A percentile compares a stretch with the other conserved stretches of the same genome.
These are phyloP conservation scores for Phialophora expanda DNA, from an alignment of 2,329 filamentous ascomycete genomes.

Conservation along the genomic window DNA sequence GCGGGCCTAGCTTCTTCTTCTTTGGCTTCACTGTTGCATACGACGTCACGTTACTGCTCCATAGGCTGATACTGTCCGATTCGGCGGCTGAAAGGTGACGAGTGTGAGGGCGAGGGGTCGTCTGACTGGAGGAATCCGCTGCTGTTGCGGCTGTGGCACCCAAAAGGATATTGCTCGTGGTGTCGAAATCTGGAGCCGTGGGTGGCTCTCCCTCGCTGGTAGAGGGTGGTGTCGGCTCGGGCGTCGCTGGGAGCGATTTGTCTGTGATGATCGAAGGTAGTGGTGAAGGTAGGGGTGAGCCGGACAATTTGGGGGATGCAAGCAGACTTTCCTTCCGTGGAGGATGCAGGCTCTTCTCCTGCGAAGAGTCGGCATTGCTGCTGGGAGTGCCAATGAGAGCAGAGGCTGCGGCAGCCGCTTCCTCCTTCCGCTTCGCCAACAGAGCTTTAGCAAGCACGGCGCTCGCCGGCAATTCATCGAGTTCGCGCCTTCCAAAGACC, in stretches of 20 bases:
- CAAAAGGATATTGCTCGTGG: constrained; percentile 30
- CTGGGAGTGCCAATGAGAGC: constrained; percentile 4
- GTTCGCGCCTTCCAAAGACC: constrained; percentile 36
- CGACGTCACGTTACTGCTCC: constrained; percentile 52
- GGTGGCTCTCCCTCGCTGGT: constrained; percentile 30
- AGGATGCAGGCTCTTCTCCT: constrained; percentile 11
- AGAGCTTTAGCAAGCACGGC: constrained; percentile 39
- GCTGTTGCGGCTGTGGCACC: constrained; percentile 22
- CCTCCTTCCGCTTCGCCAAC: constrained; percentile 38
- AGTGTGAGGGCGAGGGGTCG: constrained; percentile 34
- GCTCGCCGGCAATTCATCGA: constrained; percentile 39
- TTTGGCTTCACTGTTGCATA: constrained; percentile 47
- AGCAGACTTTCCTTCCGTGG: constrained; percentile 21
- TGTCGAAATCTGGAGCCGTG: constrained; percentile 28
- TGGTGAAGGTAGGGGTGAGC: constrained; percentile 15
- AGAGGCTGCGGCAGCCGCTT: constrained; percentile 18
- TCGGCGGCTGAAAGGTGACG: constrained; percentile 53
- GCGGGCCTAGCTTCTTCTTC: constrained; percentile 87
- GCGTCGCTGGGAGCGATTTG: constrained; percentile 30
- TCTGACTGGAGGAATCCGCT: constrained; percentile 19
- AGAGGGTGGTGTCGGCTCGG: constrained; percentile 32
- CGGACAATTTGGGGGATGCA: constrained; percentile 13
- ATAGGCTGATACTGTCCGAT: constrained; percentile 48
- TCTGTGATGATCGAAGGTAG: constrained; percentile 18
- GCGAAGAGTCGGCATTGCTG: not conserved